phyloP scores from a whole-genome alignment of 164 flowering plant genomes.

The Tetrastigma voinierianum region DNA sequence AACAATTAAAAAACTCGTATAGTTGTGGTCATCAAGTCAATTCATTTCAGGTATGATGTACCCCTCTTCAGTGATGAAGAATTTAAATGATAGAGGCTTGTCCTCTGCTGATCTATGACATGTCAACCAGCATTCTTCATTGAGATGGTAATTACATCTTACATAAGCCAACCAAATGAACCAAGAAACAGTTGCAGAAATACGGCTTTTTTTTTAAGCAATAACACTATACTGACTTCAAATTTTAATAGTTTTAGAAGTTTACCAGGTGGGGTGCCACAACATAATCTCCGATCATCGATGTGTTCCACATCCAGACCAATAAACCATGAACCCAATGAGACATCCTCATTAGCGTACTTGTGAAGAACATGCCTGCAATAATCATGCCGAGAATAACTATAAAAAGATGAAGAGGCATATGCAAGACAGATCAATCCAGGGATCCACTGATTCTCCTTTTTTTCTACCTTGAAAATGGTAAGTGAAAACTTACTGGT shows the following conservation, averaged over 20 bases:
- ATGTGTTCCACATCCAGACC: constrained; percentile 64
- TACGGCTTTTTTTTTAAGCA: not conserved
- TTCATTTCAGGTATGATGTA: constrained; percentile 6
- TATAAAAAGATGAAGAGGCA: not conserved
- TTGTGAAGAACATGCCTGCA: constrained; percentile 59
- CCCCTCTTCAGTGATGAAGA: not conserved
- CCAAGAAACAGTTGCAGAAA: not conserved
- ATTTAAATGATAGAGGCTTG: constrained; percentile 8
- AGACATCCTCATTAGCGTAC: constrained; percentile 68
- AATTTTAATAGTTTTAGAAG: not conserved
- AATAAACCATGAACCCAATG: constrained; percentile 68
- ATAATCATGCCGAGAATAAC: constrained; percentile 3
- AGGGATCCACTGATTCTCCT: not conserved
- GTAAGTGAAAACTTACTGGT: constrained; percentile 39
- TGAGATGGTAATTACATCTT: not conserved
- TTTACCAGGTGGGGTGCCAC: constrained; percentile 72
- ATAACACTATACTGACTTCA: not conserved
- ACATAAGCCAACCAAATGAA: not conserved
- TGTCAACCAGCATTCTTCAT: not conserved
- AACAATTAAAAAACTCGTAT: not conserved
- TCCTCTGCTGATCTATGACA: not conserved
- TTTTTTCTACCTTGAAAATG: not conserved
- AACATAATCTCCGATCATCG: constrained; percentile 62
- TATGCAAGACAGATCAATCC: not conserved
- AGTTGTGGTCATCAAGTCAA: constrained; percentile 2